Percentiles rank a stretch among this genome's conserved stretches.
phyloP scores from a whole-genome alignment of 257 asterid genomes.

The Solanum commersonii region DNA sequence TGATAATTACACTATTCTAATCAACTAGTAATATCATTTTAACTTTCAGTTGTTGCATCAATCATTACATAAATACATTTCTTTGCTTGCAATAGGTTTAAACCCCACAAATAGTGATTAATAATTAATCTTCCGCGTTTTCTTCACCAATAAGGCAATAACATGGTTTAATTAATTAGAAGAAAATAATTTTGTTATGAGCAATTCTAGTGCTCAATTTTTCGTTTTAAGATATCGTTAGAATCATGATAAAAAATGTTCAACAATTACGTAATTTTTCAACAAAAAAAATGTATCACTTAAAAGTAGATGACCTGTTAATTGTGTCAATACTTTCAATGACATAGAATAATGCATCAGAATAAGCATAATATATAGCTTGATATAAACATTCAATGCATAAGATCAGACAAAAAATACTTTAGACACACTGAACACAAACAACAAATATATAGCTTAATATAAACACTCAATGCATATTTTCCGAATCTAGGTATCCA shows the following conservation, averaged over 20 bases:
- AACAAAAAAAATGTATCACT: accelerated
- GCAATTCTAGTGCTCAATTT: not conserved
- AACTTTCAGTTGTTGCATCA: not conserved
- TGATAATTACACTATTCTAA: too few species aligned
- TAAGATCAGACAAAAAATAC: not conserved
- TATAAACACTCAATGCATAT: not conserved
- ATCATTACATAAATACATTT: not conserved
- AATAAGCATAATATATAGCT: not conserved
- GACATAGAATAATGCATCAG: not conserved
- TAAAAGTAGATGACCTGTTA: not conserved
- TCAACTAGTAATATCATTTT: not conserved
- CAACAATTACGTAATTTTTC: not conserved
- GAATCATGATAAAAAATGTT: not conserved
- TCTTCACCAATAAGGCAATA: not conserved
- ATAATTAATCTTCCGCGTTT: not conserved
- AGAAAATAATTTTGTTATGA: not conserved
- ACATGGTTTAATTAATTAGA: not conserved
- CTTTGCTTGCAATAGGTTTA: not conserved
- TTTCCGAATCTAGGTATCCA: not conserved
- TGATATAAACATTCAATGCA: not conserved
- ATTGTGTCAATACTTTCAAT: not conserved
- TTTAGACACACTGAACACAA: not conserved
- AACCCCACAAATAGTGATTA: slow-evolving; percentile 1
- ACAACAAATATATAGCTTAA: not conserved
- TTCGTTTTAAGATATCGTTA: not conserved